Evolutionary conservation across 805 yeast genomes (phyloP).

Genomic region (Brettanomyces custersianus): DNA sequence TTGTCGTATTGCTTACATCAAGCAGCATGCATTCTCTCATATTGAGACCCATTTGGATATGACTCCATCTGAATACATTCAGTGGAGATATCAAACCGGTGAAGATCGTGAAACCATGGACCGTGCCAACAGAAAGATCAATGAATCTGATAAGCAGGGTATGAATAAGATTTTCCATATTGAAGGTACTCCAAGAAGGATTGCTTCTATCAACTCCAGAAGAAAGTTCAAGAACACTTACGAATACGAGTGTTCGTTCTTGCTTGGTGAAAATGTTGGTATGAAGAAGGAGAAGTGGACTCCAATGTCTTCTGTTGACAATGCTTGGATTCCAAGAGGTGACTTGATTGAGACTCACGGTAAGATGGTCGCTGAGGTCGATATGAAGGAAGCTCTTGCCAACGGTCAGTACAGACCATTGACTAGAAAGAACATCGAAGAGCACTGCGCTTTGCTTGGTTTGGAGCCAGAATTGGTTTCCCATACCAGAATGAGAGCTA

Average conservation of each 20-base stretch:
- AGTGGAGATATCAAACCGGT: slow-evolving; percentile 99
- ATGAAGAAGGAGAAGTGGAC: slow-evolving; percentile 99
- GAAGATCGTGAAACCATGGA: slow-evolving; percentile 99
- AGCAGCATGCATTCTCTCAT: slow-evolving; percentile 99
- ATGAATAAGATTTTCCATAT: slow-evolving; percentile 99
- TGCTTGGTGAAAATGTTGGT: slow-evolving; percentile 97
- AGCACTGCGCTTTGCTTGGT: slow-evolving; percentile 97
- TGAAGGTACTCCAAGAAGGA: slow-evolving; percentile 98
- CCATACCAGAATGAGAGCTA: slow-evolving; percentile 99
- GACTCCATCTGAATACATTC: slow-evolving; percentile 99
- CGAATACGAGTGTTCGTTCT: slow-evolving; percentile 98
- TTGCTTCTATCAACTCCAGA: slow-evolving; percentile 89
- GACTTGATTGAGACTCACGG: slow-evolving; percentile 94
- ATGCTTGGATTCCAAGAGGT: slow-evolving; percentile 99
- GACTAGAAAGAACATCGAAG: slow-evolving; percentile 99
- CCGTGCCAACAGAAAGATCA: slow-evolving; percentile 98
- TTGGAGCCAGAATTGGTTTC: slow-evolving; percentile 98
- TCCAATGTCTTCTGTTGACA: slow-evolving; percentile 99
- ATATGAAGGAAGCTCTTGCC: slow-evolving; percentile 99
- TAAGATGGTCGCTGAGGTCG: slow-evolving; percentile 99
- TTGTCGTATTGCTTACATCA: slow-evolving; percentile 99
- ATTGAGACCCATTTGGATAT: slow-evolving; percentile 97
- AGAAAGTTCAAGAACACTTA: slow-evolving; percentile 99
- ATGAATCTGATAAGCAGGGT: slow-evolving; percentile 93
- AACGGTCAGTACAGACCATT: slow-evolving; percentile 99